Evolutionary conservation across 179 eudicot species (phyloP).

Genomic region (Silene noctiflora): DNA sequence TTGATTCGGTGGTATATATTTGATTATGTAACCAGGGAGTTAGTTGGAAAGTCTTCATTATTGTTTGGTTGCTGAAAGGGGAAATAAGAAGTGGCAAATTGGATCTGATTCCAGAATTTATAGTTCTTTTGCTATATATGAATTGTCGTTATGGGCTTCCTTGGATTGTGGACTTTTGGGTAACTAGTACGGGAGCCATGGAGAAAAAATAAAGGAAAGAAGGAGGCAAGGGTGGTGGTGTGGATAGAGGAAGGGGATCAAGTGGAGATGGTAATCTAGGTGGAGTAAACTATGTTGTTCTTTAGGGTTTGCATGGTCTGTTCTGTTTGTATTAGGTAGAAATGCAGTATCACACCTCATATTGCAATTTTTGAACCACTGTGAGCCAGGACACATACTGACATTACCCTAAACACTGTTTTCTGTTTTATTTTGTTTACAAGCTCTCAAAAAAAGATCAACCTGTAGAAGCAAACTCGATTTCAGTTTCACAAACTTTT

Average conservation of each 20-base stretch:
- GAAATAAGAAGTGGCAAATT: not conserved
- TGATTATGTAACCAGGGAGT: not conserved
- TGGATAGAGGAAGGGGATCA: no score
- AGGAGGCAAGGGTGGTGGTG: no score
- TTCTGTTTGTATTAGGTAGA: slow-evolving; percentile 1
- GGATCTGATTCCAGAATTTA: not conserved
- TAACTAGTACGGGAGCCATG: not conserved
- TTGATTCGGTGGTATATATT: not conserved
- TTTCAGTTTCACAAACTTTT: not conserved
- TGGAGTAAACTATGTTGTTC: no score
- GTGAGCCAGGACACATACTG: not conserved
- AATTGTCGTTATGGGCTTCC: not conserved
- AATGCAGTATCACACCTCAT: not conserved
- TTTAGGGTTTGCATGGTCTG: not conserved
- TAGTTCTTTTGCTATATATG: not conserved
- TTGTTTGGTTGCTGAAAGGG: slow-evolving; percentile 7
- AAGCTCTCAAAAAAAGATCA: not conserved
- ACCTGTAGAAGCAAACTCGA: not conserved
- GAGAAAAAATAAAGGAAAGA: not conserved
- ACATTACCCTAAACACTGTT: not conserved
- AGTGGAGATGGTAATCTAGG: no score
- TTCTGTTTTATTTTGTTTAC: not conserved
- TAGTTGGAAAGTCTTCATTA: not conserved
- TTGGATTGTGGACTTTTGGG: not conserved
- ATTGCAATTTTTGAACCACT: not conserved